Evolutionary conservation across 768 basidiomycete genomes (phyloP), one percentile per base, ranked within the genome.

Genomic region (Suillus subaureus): DNA sequence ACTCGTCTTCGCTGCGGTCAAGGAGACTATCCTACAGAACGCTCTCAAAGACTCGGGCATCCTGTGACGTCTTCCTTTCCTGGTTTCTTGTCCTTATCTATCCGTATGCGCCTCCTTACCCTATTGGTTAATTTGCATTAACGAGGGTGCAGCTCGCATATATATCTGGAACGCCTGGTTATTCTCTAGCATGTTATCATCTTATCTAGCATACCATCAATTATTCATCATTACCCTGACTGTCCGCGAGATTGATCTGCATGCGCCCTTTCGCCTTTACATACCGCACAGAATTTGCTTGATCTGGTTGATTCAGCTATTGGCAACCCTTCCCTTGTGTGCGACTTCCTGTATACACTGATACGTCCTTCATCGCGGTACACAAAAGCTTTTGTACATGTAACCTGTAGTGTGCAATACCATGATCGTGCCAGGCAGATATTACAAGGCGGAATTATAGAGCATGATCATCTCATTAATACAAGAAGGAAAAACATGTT

Each of bases 11-110:
- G 91, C 91, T 0, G 92, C 92, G 0, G 92, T 94, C 55, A 94
- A 94, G 78, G 94, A 96, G 79, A 96, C 94, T n/a, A 95, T 96
- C 63, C 75, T 96, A 63, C 91, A 93, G 78, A 95, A 94, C 73
- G 93, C 93, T 3, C 79, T 95, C 7, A 88, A 91, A 73, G 93
- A 94, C 71, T 91, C 89, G 0, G 93, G 93, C 64, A 94, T 95
- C 71, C 85, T 96, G 73, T 89, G 78, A 70, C 45, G 7, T 21
- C 54, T 54, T 61, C 54, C 45, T 49, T 40, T 60, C 35, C 7
- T 31, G 28, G 51, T 55, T 9, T 56, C 28, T n/a, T 39, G 23
- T 33, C 56, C 26, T 18, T 37, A 64, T 74, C 73, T 75, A 70
- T 76, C 67, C 66, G 74, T 75, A 58, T 66, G 70, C 47, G 2